A percentile compares a stretch with the other conserved stretches of the same genome.
Evolutionary conservation across 306 rosid species (phyloP).

Genomic region (Ormosia semicastrata): DNA sequence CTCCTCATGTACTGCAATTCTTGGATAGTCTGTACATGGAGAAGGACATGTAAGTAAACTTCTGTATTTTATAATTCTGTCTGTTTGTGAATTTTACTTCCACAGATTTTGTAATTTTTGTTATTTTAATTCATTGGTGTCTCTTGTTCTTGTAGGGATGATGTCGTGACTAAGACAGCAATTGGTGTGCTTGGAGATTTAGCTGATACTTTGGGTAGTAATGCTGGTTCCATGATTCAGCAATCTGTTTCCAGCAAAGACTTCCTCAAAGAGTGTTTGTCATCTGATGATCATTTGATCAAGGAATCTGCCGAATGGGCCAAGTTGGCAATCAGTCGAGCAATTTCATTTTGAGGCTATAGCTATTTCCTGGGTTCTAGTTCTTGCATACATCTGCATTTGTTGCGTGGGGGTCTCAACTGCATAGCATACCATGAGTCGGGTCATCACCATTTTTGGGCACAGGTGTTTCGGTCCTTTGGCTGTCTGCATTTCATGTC

Average conservation of each 20-base stretch:
- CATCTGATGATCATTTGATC: conserved; percentile 73
- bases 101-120: background rate
- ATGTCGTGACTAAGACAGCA: conserved; percentile 77
- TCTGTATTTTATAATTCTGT: background rate
- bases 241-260: conserved; percentile 86
- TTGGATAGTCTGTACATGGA: conserved; percentile 81
- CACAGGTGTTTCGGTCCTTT: conserved; percentile 47
- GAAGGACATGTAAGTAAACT: conserved; percentile 79
- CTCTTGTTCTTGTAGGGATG: conserved; percentile 63
- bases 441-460: conserved; percentile 78
- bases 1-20: conserved; percentile 82
- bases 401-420: conserved; percentile 67
- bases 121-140: background rate
- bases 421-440: conserved; percentile 92
- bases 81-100: background rate
- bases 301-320: conserved; percentile 98
- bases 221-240: conserved; percentile 74
- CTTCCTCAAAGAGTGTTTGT: conserved; percentile 80
- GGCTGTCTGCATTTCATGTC: conserved; percentile 50
- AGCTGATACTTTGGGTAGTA: conserved; percentile 80
- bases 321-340: conserved; percentile 80
- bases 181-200: conserved; percentile 93
- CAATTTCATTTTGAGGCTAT: conserved; percentile 66
- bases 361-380: conserved; percentile 35
- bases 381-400: conserved; percentile 83